These are phyloP conservation scores for Hemisphaericaspora xylofermentans DNA, from an alignment of 1,139 yeast species.

Conservation along the genomic window DNA sequence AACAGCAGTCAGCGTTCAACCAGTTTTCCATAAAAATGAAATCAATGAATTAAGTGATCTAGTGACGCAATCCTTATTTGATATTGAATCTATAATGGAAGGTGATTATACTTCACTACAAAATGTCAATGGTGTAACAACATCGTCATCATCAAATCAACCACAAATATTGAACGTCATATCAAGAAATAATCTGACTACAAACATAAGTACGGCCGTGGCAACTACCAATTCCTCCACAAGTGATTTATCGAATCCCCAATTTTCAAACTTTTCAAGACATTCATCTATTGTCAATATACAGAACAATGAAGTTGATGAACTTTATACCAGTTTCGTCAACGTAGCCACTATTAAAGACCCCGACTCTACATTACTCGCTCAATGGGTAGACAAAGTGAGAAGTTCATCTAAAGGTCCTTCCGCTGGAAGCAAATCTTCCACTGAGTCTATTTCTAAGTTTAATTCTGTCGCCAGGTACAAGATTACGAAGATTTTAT, in stretches of 20 bases:
- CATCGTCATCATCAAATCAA: neutral
- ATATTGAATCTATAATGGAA: slow-evolving; percentile 81
- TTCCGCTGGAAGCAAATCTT: slow-evolving; percentile 37
- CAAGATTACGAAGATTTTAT: slow-evolving; percentile 62
- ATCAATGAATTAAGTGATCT: slow-evolving; percentile 82
- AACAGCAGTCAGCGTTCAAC: slow-evolving; percentile 94
- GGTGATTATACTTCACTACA: slow-evolving; percentile 50
- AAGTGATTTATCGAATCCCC: neutral
- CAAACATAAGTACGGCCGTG: neutral
- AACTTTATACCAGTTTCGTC: slow-evolving; percentile 64
- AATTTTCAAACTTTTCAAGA: slow-evolving; percentile 8
- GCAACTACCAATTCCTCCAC: neutral
- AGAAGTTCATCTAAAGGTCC: slow-evolving; percentile 19
- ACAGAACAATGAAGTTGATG: slow-evolving; percentile 52
- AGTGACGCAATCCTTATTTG: slow-evolving; percentile 74
- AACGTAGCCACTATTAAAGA: slow-evolving; percentile 54
- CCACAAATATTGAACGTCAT: slow-evolving; percentile 3
- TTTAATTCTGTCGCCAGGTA: slow-evolving; percentile 22
- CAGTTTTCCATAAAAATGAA: slow-evolving; percentile 89
- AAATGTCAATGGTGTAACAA: slow-evolving; percentile 9
- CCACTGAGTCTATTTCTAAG: slow-evolving; percentile 24
- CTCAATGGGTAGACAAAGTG: slow-evolving; percentile 51
- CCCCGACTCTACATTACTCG: slow-evolving; percentile 43
- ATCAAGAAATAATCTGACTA: slow-evolving; percentile 1
- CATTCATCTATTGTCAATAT: slow-evolving; percentile 11